Evolutionary conservation across 768 basidiomycete species (phyloP).

Genomic region (Termitomyces sp.): DNA sequence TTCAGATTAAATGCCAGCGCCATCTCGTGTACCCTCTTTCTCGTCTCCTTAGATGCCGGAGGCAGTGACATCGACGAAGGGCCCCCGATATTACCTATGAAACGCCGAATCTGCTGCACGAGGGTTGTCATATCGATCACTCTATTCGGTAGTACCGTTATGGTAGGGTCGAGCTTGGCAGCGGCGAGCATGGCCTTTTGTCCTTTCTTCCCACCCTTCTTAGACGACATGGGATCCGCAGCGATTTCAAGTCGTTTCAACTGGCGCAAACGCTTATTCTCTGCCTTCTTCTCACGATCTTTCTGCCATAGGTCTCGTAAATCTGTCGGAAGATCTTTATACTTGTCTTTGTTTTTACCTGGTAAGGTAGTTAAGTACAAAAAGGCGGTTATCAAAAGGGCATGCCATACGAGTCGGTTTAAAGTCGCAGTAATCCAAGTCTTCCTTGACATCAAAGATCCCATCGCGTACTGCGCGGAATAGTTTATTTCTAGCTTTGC

Average conservation of each 20-base stretch:
- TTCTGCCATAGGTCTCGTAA: conserved; percentile 70
- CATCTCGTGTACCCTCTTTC: conserved; percentile 75
- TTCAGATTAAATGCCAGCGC: conserved; percentile 75
- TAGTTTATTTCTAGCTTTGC: conserved; percentile 46
- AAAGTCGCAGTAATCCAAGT: conserved; percentile 13
- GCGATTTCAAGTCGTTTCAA: conserved; percentile 48
- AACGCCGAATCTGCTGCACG: conserved; percentile 63
- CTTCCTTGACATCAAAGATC: conserved; percentile 35
- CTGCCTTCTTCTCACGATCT: conserved; percentile 82
- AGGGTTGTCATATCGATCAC: conserved; percentile 64
- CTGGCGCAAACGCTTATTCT: conserved; percentile 57
- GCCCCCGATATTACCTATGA: conserved; percentile 52
- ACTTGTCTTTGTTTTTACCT: conserved; percentile 47
- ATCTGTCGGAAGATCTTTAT: conserved; percentile 45
- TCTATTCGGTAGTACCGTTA: conserved; percentile 39
- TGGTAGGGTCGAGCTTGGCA: conserved; percentile 40
- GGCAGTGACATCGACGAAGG: conserved; percentile 60
- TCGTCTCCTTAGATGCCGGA: conserved; percentile 66
- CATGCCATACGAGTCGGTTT: conserved; percentile 46
- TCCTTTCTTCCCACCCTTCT: conserved; percentile 65
- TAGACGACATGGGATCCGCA: conserved; percentile 55
- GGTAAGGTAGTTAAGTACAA: not conserved
- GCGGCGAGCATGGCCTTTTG: conserved; percentile 63
- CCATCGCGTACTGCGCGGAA: conserved; percentile 62
- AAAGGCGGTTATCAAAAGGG: not conserved